Conservation (phyloP, 2,329 filamentous ascomycete species). For the Lanzia echinophila region DNA sequence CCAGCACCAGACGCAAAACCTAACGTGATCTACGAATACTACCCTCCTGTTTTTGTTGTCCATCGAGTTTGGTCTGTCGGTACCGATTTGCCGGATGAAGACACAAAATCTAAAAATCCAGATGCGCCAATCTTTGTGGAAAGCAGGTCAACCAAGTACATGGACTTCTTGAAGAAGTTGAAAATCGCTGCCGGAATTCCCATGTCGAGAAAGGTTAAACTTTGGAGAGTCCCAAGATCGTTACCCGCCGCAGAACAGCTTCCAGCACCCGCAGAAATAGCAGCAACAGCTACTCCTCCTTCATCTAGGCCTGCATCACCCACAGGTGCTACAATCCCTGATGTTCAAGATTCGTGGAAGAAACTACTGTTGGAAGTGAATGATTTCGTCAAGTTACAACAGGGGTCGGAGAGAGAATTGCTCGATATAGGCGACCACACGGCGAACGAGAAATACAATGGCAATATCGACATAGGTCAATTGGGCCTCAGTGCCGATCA, state of each 20-base stretch:
- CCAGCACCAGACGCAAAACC: constrained; percentile 45
- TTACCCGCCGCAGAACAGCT: constrained; percentile 29
- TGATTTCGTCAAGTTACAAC: constrained; percentile 55
- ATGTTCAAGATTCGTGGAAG: constrained; percentile 35
- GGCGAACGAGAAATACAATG: constrained; percentile 69
- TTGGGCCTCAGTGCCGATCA: constrained; percentile 66
- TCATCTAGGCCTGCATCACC: constrained; percentile 28
- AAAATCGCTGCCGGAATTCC: constrained; percentile 66
- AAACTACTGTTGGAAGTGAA: constrained; percentile 43
- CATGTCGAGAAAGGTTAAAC: constrained; percentile 63
- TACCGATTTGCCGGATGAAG: constrained; percentile 49
- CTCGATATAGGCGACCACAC: constrained; percentile 64
- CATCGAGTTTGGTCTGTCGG: constrained; percentile 66
- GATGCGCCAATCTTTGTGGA: constrained; percentile 61
- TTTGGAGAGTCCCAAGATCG: constrained; percentile 35
- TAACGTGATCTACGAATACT: constrained; percentile 75
- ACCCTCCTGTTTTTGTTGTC: constrained; percentile 78
- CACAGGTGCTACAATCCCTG: constrained; percentile 13
- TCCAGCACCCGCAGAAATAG: constrained; percentile 26
- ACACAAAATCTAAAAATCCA: constrained; percentile 55
- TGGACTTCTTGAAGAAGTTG: constrained; percentile 67
- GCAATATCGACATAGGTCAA: constrained; percentile 56
- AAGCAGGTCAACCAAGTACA: constrained; percentile 62
- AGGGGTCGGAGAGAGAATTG: constrained; percentile 57
- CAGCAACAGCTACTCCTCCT: constrained; percentile 36